Conservation (phyloP, 169 alveolate genomes). For the Babesia bigemina region DNA sequence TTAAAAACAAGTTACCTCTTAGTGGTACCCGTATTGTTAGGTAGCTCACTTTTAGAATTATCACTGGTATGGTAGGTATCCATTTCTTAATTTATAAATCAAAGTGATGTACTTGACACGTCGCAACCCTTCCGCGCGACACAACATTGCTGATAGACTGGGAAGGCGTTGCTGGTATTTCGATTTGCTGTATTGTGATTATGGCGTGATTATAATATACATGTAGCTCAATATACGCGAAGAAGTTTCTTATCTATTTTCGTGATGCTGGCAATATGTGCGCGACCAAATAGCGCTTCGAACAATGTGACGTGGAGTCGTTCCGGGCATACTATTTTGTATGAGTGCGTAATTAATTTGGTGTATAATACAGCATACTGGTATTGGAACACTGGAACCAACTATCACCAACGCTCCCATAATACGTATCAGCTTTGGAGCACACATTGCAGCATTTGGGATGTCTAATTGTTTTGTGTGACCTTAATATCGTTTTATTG, state of each 20-base stretch:
- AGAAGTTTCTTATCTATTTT: neutral
- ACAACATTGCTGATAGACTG: too few species aligned
- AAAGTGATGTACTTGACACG: neutral
- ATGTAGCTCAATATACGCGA: neutral
- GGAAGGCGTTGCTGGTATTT: too few species aligned
- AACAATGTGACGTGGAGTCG: neutral
- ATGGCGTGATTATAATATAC: neutral
- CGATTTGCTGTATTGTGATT: neutral
- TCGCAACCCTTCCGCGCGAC: too few species aligned
- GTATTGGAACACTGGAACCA: conserved; percentile 11
- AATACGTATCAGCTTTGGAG: conserved; percentile 7
- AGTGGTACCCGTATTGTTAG: neutral
- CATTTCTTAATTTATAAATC: neutral
- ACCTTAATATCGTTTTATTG: neutral
- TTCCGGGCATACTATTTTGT: conserved; percentile 28
- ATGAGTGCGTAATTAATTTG: conserved; percentile 19
- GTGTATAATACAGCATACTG: too few species aligned
- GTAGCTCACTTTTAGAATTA: neutral
- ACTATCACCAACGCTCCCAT: conserved; percentile 17
- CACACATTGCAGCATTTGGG: conserved; percentile 32
- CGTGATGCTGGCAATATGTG: conserved; percentile 18
- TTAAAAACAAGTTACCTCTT: conserved; percentile 13
- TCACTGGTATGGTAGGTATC: neutral
- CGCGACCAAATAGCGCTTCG: conserved; percentile 24
- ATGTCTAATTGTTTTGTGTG: neutral